Conservation (phyloP, 257 asterid genomes). For the Thymus mandschuricus region DNA sequence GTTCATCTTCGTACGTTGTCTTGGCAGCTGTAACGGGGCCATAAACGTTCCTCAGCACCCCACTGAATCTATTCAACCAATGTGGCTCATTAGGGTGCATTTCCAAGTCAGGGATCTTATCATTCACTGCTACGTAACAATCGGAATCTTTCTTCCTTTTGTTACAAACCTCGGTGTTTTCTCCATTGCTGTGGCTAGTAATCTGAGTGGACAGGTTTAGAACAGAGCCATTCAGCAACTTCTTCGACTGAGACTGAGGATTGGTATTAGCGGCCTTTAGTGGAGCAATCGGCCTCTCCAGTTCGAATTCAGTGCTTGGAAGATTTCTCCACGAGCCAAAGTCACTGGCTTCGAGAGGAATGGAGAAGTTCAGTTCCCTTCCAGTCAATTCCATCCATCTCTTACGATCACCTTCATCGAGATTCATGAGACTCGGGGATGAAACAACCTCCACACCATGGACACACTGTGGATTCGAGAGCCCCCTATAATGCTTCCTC, state of each 20-base stretch:
- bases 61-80: constrained; percentile 75
- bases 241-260: constrained; percentile 54
- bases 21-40: constrained; percentile 93
- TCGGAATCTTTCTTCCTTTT: constrained; percentile 74
- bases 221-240: constrained; percentile 67
- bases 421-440: constrained; percentile 60
- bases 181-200: constrained; percentile 61
- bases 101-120: constrained; percentile 62
- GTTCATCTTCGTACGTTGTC: constrained; percentile 77
- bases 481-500: constrained; percentile 89
- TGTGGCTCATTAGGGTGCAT: constrained; percentile 54
- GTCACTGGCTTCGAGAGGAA: constrained; percentile 81
- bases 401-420: constrained; percentile 73
- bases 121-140: constrained; percentile 47
- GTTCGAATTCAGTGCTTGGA: constrained; percentile 80
- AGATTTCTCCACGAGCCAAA: constrained; percentile 80
- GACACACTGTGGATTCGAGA: constrained; percentile 93
- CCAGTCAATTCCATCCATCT: constrained; percentile 91
- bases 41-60: constrained; percentile 64
- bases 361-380: constrained; percentile 63
- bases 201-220: constrained; percentile 67
- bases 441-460: constrained; percentile 85
- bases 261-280: constrained; percentile 38
- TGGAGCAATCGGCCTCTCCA: constrained; percentile 56
- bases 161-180: constrained; percentile 49